Evolutionary conservation across 495 filamentous ascomycete species (phyloP), one percentile per base, ranked within the genome.

Genomic region (Aspergillus egyptiacus): DNA sequence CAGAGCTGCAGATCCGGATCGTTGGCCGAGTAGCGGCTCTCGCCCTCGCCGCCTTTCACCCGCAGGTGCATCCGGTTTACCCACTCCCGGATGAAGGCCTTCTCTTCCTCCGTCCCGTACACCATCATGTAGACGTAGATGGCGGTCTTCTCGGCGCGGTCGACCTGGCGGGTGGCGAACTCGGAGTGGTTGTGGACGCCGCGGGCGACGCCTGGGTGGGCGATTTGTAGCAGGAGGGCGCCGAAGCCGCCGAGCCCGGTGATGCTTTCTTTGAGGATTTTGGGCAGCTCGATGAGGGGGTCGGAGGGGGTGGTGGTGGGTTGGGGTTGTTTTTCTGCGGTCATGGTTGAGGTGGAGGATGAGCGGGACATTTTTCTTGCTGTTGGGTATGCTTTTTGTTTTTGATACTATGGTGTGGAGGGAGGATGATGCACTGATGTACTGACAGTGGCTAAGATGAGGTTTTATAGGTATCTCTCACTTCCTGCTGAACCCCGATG

Each of bases 101-200:
- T 50, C 27, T 50, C 46, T 13, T 40, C 15, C 15, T 17, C 6
- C 1, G 28, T 34, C 10, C 46, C 46, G 18, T 41, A 50, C 2
- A 50, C 41, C 46, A 50, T 50, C n/a, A 31, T 25, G 19, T 31
- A 50, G 46, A 50, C 41, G 36, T 50, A 50, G 36, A 50, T 50
- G 18, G 40, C 36, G 6, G 46, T 50, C 13, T 50, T 41, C 20
- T 50, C 36, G 4, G 33, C 28, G 2, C 46, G 35, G 24, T 36
- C 41, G 46, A 50, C 41, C 2, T 35, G 25, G 18, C 46, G 32
- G 25, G 22, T 40, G 3, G 46, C 33, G 15, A 50, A 50, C 4
- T 35, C 41, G 36, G 36, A 41, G 36, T 50, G 46, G 36, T 50
- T 36, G 9, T 35, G 36, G 23, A 50, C 46, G 39, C 48, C 36